A percentile compares a stretch with the other conserved stretches of the same genome.
Evolutionary conservation across 306 rosid genomes (phyloP).

Genomic region (Abrus precatorius): DNA sequence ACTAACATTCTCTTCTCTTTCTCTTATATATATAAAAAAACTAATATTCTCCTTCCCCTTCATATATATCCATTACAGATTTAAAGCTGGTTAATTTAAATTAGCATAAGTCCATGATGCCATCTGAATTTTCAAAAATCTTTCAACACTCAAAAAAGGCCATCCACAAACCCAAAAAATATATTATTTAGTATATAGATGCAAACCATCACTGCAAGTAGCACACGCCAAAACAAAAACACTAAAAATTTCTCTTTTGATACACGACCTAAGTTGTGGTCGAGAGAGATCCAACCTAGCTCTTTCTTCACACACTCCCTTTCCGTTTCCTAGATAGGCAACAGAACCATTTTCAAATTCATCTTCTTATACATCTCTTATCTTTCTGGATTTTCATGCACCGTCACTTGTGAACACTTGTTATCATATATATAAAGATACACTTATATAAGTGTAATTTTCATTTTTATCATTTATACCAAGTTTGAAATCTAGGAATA

Average conservation of each 20-base stretch:
- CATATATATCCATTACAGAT: constrained; percentile 44
- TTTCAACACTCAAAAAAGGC: constrained; percentile 55
- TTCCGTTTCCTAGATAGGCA: constrained; percentile 44
- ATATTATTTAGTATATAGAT: constrained; percentile 17
- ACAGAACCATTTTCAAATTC: constrained; percentile 37
- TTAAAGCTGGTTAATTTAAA: neutral
- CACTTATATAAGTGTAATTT: neutral
- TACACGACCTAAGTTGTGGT: constrained; percentile 70
- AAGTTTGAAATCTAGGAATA: constrained; percentile 13
- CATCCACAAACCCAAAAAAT: constrained; percentile 66
- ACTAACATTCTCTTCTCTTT: neutral
- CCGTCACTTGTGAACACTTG: constrained; percentile 1
- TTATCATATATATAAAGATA: neutral
- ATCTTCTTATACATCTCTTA: neutral
- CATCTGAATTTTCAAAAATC: constrained; percentile 46
- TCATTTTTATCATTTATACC: neutral
- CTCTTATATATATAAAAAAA: too few relatives aligned
- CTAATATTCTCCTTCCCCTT: neutral
- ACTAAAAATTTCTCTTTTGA: constrained; percentile 55
- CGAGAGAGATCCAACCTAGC: constrained; percentile 56
- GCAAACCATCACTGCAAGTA: constrained; percentile 50
- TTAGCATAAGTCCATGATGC: constrained; percentile 43
- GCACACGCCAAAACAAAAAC: constrained; percentile 61
- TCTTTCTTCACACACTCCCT: constrained; percentile 39
- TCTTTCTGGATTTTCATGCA: constrained; percentile 34